These are phyloP conservation scores for Filosporella fistucella DNA, from an alignment of 495 filamentous ascomycete genomes.

Conservation along the genomic window DNA sequence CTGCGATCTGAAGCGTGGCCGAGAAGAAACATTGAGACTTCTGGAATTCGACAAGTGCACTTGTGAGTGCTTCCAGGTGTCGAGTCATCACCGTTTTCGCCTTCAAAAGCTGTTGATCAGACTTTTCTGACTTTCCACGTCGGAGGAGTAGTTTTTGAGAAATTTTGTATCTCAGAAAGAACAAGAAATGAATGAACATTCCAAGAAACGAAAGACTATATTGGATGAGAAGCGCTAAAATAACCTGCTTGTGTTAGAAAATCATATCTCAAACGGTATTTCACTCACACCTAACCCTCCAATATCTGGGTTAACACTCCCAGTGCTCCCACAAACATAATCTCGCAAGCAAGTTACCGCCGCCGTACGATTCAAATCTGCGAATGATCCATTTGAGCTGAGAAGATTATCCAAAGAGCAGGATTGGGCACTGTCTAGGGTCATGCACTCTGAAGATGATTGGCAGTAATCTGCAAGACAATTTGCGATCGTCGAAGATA, in stretches of 20 bases:
- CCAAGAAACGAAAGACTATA: conserved; percentile 9
- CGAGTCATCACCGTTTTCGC: neutral
- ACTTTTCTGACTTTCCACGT: neutral
- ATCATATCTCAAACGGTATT: neutral
- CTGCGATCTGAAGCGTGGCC: conserved; percentile 5
- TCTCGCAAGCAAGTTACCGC: conserved; percentile 1
- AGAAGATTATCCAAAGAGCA: conserved; percentile 7
- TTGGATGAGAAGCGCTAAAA: conserved; percentile 6
- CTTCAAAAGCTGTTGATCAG: neutral
- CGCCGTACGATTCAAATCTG: neutral
- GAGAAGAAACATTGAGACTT: conserved; percentile 14
- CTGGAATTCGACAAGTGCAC: conserved; percentile 12
- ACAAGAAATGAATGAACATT: neutral
- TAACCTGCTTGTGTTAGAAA: conserved; percentile 4
- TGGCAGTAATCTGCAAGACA: conserved; percentile 8
- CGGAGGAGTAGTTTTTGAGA: neutral
- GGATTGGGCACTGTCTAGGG: neutral
- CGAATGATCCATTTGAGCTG: neutral
- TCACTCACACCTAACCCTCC: conserved; percentile 8
- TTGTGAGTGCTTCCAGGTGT: conserved; percentile 2
- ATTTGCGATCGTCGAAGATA: neutral
- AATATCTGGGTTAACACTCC: conserved; percentile 12
- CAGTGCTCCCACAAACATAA: conserved; percentile 4
- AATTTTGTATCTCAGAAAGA: neutral
- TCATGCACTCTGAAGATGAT: neutral